Base-by-base conservation (phyloP, 768 basidiomycete genomes). In the Tulasnella sp. region DNA sequence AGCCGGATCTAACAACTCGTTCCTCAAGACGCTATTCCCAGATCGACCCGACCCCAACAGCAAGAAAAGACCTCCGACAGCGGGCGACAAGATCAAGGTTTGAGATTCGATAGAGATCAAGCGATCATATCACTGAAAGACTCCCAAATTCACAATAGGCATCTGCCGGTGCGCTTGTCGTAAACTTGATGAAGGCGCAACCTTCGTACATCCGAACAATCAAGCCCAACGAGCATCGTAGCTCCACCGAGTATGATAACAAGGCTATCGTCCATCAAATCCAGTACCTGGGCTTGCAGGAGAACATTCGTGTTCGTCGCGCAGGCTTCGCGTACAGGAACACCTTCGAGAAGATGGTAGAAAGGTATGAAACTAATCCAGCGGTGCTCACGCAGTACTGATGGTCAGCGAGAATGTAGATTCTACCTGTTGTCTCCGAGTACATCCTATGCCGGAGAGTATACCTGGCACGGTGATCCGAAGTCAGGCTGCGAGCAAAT, bases 171-270 rank as follows among this genome's bases (percentile, higher is more conserved):
- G 94, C 93, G 4, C 81, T 99, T 24, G 96, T 99, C 9, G 91
- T 95, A 8, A 99, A 98, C 69, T 77, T 99, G 63, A 98, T 97
- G 95, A 87, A 85, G 67, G 89, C 91, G 27, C 94, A 89, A 69
- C 96, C 96, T 1, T 91, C 91, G 23, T 99, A 99, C 72, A 99
- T 99, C 64, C 89, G 96, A 58, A 99, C 96, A 3, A 98, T 99
- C 75, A 99, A 99, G 73, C 91, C 96, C 11, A 99, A 99, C 70
- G 88, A 96, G 75, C 95, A 99, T 69, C 85, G 94, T 48, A 94
- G 91, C 64, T 70, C 84, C 10, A 79, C 83, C 9, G 96, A 99
- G 73, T 98, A 95, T 69, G 93, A 99, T 67, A 77, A 78, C 45
- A 97, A 97, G 70, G 93, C 92, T 11, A 88, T 99, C 61, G 76